phyloP scores from a whole-genome alignment of 352 stramenopile species.

The Phytophthora fragariaefolia region DNA sequence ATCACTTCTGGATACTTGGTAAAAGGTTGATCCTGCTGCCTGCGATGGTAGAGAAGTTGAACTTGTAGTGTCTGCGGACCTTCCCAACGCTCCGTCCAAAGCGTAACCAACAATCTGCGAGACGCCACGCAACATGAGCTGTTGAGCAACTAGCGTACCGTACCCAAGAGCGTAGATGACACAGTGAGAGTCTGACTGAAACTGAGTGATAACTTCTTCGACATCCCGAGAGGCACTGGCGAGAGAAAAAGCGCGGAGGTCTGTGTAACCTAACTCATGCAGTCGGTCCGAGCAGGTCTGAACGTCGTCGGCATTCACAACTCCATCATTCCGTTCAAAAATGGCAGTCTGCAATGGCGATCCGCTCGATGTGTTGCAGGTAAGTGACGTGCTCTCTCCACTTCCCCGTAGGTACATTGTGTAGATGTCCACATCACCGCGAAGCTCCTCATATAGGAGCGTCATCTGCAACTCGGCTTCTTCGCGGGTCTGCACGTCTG shows the following conservation, averaged over 20 bases:
- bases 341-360: slow-evolving; percentile 31
- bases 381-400: slow-evolving; percentile 52
- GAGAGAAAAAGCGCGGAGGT: slow-evolving; percentile 67
- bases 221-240: slow-evolving; percentile 69
- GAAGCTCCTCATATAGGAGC: slow-evolving; percentile 54
- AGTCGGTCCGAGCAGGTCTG: slow-evolving; percentile 19
- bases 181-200: slow-evolving; percentile 47
- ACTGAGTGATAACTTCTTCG: slow-evolving; percentile 55
- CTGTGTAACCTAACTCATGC: slow-evolving; percentile 23
- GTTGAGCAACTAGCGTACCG: slow-evolving; percentile 68
- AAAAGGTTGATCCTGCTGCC: background rate
- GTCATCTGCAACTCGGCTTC: slow-evolving; percentile 56
- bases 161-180: slow-evolving; percentile 77
- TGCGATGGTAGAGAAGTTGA: slow-evolving; percentile 1
- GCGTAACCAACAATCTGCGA: slow-evolving; percentile 64
- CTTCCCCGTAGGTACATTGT: slow-evolving; percentile 62
- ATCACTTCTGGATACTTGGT: slow-evolving; percentile 45
- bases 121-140: slow-evolving; percentile 62
- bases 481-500: slow-evolving; percentile 31
- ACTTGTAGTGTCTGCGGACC: background rate
- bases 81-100: slow-evolving; percentile 56
- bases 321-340: slow-evolving; percentile 31
- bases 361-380: slow-evolving; percentile 37
- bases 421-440: slow-evolving; percentile 53
- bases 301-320: slow-evolving; percentile 23